Conservation (phyloP, 2,329 filamentous ascomycete species). For the Talaromyces sp. region DNA sequence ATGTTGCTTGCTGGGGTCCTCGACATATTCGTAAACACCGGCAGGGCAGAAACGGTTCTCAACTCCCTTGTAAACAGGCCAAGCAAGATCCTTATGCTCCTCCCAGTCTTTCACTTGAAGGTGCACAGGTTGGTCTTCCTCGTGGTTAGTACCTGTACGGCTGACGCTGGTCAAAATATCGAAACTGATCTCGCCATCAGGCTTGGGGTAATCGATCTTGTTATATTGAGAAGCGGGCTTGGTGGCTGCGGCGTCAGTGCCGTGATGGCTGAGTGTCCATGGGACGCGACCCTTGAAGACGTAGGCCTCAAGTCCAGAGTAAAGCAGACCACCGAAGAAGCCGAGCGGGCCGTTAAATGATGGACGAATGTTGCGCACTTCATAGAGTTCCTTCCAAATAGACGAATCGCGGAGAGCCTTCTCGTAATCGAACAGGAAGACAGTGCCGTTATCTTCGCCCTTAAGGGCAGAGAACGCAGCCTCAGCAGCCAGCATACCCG, state of each 20-base stretch:
- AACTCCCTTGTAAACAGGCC: conserved; percentile 84
- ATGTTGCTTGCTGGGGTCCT: conserved; percentile 81
- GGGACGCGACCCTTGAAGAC: conserved; percentile 81
- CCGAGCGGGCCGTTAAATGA: conserved; percentile 89
- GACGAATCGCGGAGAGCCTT: conserved; percentile 79
- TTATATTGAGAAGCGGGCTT: conserved; percentile 75
- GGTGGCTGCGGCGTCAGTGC: conserved; percentile 75
- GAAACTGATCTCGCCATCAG: conserved; percentile 91
- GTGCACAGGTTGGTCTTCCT: conserved; percentile 97
- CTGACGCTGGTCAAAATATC: conserved; percentile 96
- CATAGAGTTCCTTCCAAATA: conserved; percentile 92
- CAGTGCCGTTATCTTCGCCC: conserved; percentile 61
- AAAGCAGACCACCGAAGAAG: conserved; percentile 84
- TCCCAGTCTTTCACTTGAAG: conserved; percentile 96
- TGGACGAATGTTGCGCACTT: conserved; percentile 96
- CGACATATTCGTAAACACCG: conserved; percentile 96
- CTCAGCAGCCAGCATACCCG: conserved; percentile 93
- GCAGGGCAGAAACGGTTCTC: conserved; percentile 98
- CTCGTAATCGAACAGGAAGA: conserved; percentile 96
- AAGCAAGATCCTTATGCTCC: conserved; percentile 79
- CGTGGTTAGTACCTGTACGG: conserved; percentile 95
- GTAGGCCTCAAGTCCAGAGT: conserved; percentile 91
- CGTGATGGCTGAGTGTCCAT: conserved; percentile 89
- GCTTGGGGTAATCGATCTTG: conserved; percentile 97
- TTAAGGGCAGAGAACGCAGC: conserved; percentile 79